Percentiles rank a stretch among this genome's conserved stretches.
Evolutionary conservation across 192 early-diverging fungal species (phyloP).

Genomic region (Oehlia diaphana): DNA sequence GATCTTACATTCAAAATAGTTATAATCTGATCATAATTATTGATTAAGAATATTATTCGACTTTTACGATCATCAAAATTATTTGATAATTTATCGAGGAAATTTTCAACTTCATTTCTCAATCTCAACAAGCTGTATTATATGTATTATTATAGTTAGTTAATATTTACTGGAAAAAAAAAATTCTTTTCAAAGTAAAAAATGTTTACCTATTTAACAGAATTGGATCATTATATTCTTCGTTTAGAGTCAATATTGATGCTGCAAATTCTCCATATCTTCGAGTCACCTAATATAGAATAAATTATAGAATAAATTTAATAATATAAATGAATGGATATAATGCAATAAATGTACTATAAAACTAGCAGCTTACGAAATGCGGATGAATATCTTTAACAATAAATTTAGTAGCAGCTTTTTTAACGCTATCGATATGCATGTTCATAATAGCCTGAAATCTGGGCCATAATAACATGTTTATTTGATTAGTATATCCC

Average conservation of each 20-base stretch:
- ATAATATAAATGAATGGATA: slow-evolving; percentile 1
- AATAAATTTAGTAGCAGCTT: slow-evolving; percentile 62
- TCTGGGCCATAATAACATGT: slow-evolving; percentile 94
- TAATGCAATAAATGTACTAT: too few relatives aligned
- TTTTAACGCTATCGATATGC: slow-evolving; percentile 90
- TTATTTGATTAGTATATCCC: slow-evolving; percentile 83
- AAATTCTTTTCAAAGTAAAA: neutral
- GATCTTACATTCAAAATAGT: slow-evolving; percentile 70
- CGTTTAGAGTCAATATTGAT: slow-evolving; percentile 87
- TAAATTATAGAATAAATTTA: neutral
- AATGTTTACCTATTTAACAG: slow-evolving; percentile 67
- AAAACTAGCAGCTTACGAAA: slow-evolving; percentile 57
- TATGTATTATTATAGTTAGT: neutral
- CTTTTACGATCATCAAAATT: slow-evolving; percentile 69
- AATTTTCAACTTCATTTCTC: slow-evolving; percentile 73
- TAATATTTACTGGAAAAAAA: neutral
- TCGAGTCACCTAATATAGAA: slow-evolving; percentile 62
- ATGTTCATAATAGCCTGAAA: slow-evolving; percentile 81
- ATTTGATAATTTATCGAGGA: slow-evolving; percentile 73
- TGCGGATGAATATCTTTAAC: slow-evolving; percentile 79
- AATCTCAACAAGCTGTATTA: slow-evolving; percentile 61
- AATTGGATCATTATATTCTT: slow-evolving; percentile 83
- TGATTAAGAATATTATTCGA: slow-evolving; percentile 84
- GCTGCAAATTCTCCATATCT: slow-evolving; percentile 92
- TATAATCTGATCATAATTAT: slow-evolving; percentile 90